Conservation (phyloP, 106 monocot species). For the Dendrobium huoshanense region DNA sequence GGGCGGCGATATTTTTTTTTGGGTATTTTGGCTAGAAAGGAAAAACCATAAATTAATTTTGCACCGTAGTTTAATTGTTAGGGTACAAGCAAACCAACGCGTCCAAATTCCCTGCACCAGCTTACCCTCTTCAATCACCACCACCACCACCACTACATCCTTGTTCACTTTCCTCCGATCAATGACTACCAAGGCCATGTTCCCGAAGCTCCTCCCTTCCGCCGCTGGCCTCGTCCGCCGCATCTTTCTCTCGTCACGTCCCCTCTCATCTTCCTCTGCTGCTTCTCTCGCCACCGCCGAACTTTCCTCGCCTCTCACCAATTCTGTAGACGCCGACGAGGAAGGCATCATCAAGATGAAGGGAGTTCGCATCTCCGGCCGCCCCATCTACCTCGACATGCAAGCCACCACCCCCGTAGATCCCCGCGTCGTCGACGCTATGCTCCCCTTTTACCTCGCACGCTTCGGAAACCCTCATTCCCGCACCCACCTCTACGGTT, state of each 20-base stretch:
- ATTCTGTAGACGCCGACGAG: slow-evolving; percentile 11
- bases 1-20: too few relatives aligned
- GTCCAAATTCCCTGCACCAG: too few relatives aligned
- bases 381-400: slow-evolving; percentile 97
- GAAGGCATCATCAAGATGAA: slow-evolving; percentile 50
- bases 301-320: background rate
- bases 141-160: too few relatives aligned
- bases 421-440: slow-evolving; percentile 91
- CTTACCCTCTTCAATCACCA: too few relatives aligned
- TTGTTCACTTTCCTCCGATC: too few relatives aligned
- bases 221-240: slow-evolving; percentile 12
- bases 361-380: slow-evolving; percentile 73
- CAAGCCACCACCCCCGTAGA: slow-evolving; percentile 95
- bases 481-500: slow-evolving; percentile 94
- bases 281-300: slow-evolving; percentile 3
- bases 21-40: too few relatives aligned
- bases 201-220: slow-evolving; percentile 3
- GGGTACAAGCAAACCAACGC: too few relatives aligned
- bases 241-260: slow-evolving; percentile 5
- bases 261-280: slow-evolving; percentile 18
- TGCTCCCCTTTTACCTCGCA: slow-evolving; percentile 91
- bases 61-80: too few relatives aligned
- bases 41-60: too few relatives aligned
- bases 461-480: slow-evolving; percentile 97
- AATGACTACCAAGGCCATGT: slow-evolving; percentile 3